Conservation (phyloP, 1,139 yeast genomes). For the Spencermartinsiella ligniputridi region DNA sequence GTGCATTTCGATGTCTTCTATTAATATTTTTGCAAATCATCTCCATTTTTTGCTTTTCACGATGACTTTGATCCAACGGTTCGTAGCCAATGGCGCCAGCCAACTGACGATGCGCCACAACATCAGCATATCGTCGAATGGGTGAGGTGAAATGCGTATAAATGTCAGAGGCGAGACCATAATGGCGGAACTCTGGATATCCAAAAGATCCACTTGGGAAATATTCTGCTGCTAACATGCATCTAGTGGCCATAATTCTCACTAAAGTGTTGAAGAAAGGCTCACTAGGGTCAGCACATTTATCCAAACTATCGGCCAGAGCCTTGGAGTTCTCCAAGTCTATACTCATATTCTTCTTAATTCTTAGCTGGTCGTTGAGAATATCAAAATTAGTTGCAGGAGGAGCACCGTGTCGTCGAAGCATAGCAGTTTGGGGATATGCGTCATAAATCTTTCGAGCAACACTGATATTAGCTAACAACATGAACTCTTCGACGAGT, state of each 20-base stretch:
- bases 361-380: slow-evolving; percentile 81
- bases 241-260: slow-evolving; percentile 95
- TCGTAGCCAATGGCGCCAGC: slow-evolving; percentile 98
- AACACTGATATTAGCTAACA: slow-evolving; percentile 93
- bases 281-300: slow-evolving; percentile 76
- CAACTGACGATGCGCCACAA: slow-evolving; percentile 93
- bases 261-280: slow-evolving; percentile 90
- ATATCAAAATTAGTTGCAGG: slow-evolving; percentile 90
- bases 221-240: slow-evolving; percentile 99
- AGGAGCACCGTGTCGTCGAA: slow-evolving; percentile 90
- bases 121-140: slow-evolving; percentile 95
- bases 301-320: slow-evolving; percentile 88
- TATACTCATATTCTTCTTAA: slow-evolving; percentile 67
- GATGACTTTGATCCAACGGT: slow-evolving; percentile 69
- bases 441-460: slow-evolving; percentile 89
- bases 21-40: slow-evolving; percentile 84
- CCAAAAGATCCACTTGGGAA: slow-evolving; percentile 92
- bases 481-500: slow-evolving; percentile 96
- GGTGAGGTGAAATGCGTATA: slow-evolving; percentile 99
- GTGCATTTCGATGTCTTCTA: slow-evolving; percentile 94
- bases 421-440: slow-evolving; percentile 97
- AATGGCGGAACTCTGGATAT: slow-evolving; percentile 92
- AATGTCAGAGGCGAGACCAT: slow-evolving; percentile 95
- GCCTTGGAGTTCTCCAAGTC: slow-evolving; percentile 85
- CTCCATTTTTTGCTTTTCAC: slow-evolving; percentile 90